Percentiles rank a stretch among this genome's conserved stretches.
These are phyloP conservation scores for Cystobasidiaceae sp. DNA, from an alignment of 1,284 basidiomycete species.

Conservation along the genomic window DNA sequence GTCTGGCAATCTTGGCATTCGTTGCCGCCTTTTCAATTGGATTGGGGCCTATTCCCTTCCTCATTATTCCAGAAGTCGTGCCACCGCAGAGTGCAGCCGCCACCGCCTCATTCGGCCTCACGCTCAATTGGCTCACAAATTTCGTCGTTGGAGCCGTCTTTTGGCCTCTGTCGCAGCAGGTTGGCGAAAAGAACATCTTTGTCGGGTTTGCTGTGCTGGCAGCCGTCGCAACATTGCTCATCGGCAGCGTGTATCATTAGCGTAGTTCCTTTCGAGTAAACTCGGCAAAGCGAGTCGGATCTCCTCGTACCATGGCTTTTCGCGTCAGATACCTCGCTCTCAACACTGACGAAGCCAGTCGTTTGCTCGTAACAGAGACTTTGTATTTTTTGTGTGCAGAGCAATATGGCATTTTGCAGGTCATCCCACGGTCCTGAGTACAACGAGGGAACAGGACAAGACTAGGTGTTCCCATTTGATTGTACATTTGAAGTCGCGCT, in stretches of 20 bases:
- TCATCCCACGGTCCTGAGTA: too few species aligned
- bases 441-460: too few species aligned
- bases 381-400: too few species aligned
- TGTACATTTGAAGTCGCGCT: too few species aligned
- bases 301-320: too few species aligned
- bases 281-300: not conserved
- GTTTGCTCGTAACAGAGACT: too few species aligned
- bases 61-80: constrained; percentile 48
- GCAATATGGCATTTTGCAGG: too few species aligned
- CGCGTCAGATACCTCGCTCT: too few species aligned
- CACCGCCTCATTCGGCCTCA: constrained; percentile 36
- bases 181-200: constrained; percentile 18
- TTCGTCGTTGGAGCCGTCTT: constrained; percentile 31
- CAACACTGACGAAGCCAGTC: too few species aligned
- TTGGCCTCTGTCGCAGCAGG: not conserved
- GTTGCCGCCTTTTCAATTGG: constrained; percentile 48
- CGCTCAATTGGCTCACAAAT: constrained; percentile 39
- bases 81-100: constrained; percentile 38
- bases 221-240: constrained; percentile 3
- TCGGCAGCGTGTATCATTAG: constrained; percentile 1
- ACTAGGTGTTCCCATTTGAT: too few species aligned
- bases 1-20: constrained; percentile 45
- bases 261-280: not conserved
- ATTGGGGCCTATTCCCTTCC: constrained; percentile 48
- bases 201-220: constrained; percentile 14